Evolutionary conservation across 495 filamentous ascomycete genomes (phyloP).

Genomic region (Penicillium robsamsonii): DNA sequence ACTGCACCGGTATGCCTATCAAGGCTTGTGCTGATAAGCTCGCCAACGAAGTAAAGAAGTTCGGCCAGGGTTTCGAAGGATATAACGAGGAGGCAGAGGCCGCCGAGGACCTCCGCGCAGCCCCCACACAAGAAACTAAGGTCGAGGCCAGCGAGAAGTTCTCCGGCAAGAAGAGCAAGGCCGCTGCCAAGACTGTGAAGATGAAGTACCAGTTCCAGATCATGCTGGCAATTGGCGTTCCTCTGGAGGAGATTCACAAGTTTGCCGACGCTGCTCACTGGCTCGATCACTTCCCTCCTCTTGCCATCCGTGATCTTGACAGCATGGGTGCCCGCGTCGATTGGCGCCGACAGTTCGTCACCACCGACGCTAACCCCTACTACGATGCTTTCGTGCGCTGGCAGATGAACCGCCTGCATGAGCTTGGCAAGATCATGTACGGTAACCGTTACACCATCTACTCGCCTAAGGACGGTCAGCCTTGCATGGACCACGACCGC

Average conservation of each 20-base stretch:
- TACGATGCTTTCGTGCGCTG: slow-evolving; percentile 95
- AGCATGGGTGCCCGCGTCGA: slow-evolving; percentile 85
- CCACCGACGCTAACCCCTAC: slow-evolving; percentile 95
- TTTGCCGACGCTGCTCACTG: slow-evolving; percentile 88
- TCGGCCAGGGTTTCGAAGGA: slow-evolving; percentile 81
- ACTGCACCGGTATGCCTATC: slow-evolving; percentile 97
- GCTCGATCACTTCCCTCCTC: slow-evolving; percentile 83
- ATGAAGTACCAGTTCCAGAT: slow-evolving; percentile 89
- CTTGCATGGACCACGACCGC: slow-evolving; percentile 97
- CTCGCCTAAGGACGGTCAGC: slow-evolving; percentile 93
- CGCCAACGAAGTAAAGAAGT: slow-evolving; percentile 79
- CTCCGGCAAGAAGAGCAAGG: slow-evolving; percentile 91
- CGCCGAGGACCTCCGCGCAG: slow-evolving; percentile 32
- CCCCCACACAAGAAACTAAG: slow-evolving; percentile 58
- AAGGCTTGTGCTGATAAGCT: slow-evolving; percentile 97
- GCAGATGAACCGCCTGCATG: slow-evolving; percentile 93
- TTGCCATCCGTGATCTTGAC: slow-evolving; percentile 75
- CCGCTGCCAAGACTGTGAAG: slow-evolving; percentile 84
- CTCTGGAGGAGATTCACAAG: slow-evolving; percentile 79
- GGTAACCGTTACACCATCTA: slow-evolving; percentile 94
- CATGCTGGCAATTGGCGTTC: slow-evolving; percentile 82
- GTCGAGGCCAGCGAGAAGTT: slow-evolving; percentile 83
- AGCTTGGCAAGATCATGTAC: slow-evolving; percentile 90
- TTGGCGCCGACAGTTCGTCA: slow-evolving; percentile 89
- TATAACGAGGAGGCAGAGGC: slow-evolving; percentile 62